A percentile compares a stretch with the other conserved stretches of the same genome.
Evolutionary conservation across 1,284 basidiomycete species (phyloP).

Genomic region (Tilletia indica): DNA sequence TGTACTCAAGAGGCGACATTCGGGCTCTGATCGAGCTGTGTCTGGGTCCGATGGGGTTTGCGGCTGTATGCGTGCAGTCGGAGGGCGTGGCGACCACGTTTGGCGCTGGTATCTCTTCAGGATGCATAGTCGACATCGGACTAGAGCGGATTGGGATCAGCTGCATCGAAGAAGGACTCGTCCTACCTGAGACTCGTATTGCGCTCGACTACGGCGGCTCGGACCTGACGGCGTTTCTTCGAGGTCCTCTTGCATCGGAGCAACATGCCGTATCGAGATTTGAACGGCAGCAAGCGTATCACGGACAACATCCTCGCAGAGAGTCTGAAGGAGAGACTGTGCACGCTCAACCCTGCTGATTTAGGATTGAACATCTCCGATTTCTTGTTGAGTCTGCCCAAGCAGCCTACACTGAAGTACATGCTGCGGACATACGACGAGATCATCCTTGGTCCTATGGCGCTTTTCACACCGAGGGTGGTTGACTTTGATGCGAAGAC

Average conservation of each 20-base stretch:
- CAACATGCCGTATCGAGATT: constrained; percentile 81
- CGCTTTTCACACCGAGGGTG: constrained; percentile 83
- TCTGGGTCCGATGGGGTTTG: constrained; percentile 70
- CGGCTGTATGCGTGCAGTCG: constrained; percentile 48
- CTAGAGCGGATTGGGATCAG: constrained; percentile 79
- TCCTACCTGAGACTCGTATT: constrained; percentile 83
- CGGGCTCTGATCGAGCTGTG: constrained; percentile 75
- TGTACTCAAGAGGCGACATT: constrained; percentile 81
- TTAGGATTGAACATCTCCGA: constrained; percentile 65
- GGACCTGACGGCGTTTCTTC: constrained; percentile 87
- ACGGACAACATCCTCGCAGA: constrained; percentile 46
- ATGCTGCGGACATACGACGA: constrained; percentile 90
- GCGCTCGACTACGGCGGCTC: constrained; percentile 84
- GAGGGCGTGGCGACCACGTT: constrained; percentile 87
- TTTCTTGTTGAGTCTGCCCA: constrained; percentile 70
- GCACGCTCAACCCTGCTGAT: constrained; percentile 51
- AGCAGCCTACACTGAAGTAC: constrained; percentile 79
- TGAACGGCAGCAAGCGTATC: constrained; percentile 60
- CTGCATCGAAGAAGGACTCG: constrained; percentile 91
- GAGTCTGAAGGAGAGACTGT: constrained; percentile 47
- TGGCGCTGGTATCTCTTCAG: constrained; percentile 87
- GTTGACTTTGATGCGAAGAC: constrained; percentile 81
- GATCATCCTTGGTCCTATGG: constrained; percentile 90
- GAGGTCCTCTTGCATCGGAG: constrained; percentile 76
- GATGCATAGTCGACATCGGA: constrained; percentile 93